A percentile compares a stretch with the other conserved stretches of the same genome.
Conservation (phyloP, 2,329 filamentous ascomycete species). For the Aschersonia sp. region DNA sequence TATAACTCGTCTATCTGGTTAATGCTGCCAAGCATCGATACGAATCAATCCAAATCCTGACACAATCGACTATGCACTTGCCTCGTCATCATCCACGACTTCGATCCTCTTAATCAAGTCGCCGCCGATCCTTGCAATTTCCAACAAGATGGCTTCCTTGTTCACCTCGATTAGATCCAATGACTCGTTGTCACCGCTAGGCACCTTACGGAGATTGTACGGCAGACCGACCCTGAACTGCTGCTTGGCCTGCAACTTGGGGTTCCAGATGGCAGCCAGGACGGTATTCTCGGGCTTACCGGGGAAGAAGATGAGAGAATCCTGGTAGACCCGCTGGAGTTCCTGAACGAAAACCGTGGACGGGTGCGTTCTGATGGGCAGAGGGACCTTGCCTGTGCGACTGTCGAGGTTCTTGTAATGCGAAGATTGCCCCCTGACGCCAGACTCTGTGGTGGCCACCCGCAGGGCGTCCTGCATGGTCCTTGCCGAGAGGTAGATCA, state of each 20-base stretch:
- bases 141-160: constrained; percentile 50
- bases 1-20: too few relatives aligned
- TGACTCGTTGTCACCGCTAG: constrained; percentile 21
- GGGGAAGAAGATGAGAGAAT: constrained; percentile 67
- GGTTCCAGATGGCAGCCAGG: constrained; percentile 46
- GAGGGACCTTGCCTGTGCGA: constrained; percentile 27
- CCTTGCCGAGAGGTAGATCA: constrained; percentile 55
- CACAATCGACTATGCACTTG: neutral
- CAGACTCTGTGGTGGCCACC: constrained; percentile 20
- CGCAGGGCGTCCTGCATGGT: constrained; percentile 27
- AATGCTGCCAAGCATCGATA: too few relatives aligned
- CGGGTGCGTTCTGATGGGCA: constrained; percentile 44
- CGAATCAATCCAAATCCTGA: neutral
- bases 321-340: constrained; percentile 50
- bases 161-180: constrained; percentile 46
- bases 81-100: constrained; percentile 10
- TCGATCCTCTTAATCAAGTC: constrained; percentile 57
- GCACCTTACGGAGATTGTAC: constrained; percentile 34
- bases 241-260: constrained; percentile 32
- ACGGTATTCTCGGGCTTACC: constrained; percentile 41
- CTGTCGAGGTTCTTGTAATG: constrained; percentile 73
- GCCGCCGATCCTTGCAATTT: constrained; percentile 56
- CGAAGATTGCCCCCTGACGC: constrained; percentile 23
- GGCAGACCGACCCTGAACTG: constrained; percentile 58
- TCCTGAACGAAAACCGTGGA: constrained; percentile 51